phyloP scores from a whole-genome alignment of 2,329 filamentous ascomycete species.

The Nectriaceae sp. region DNA sequence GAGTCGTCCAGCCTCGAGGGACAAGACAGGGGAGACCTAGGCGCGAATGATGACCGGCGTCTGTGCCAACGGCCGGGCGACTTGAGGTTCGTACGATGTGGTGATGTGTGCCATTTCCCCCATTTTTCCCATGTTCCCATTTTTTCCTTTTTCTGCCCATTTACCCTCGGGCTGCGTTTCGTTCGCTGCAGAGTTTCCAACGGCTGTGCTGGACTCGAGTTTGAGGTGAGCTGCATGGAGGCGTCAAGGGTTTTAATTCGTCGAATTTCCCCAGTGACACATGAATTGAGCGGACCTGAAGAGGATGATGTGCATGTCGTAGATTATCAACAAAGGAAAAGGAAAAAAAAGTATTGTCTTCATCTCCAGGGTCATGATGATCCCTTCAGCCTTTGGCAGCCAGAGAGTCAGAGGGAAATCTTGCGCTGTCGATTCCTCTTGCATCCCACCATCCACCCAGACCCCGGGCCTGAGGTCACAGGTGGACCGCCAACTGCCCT shows the following conservation, averaged over 20 bases:
- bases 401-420: too few relatives aligned
- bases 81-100: neutral
- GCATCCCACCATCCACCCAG: neutral
- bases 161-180: neutral
- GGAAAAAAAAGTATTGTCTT: too few relatives aligned
- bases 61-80: neutral
- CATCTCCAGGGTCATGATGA: neutral
- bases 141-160: neutral
- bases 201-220: neutral
- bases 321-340: too few relatives aligned
- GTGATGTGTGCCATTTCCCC: neutral
- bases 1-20: constrained; percentile 6
- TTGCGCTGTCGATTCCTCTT: neutral
- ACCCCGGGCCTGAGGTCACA: neutral
- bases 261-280: neutral
- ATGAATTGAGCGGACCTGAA: too few relatives aligned
- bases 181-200: neutral
- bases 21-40: constrained; percentile 28
- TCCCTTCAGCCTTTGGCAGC: neutral
- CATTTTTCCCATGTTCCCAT: neutral
- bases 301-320: too few relatives aligned
- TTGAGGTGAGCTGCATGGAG: neutral
- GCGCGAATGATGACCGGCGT: constrained; percentile 4
- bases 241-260: neutral
- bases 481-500: neutral